Evolutionary conservation across 306 rosid genomes (phyloP), one percentile per base, ranked within the genome.

Genomic region (Casuarina cunninghamiana): DNA sequence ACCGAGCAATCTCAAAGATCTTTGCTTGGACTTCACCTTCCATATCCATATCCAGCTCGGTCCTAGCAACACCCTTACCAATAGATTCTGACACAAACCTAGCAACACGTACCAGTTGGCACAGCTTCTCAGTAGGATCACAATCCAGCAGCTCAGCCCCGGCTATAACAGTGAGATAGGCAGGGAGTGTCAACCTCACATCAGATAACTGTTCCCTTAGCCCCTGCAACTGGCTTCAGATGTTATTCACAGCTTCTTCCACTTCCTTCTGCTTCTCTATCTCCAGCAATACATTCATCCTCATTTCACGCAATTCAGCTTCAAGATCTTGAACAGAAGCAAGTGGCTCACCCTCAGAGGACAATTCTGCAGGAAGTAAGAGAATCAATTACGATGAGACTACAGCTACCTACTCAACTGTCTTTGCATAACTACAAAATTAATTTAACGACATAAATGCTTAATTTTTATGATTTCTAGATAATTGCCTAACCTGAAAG

Each of bases 1-100:
- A 86, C 35, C 99, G 89, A 80, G 93, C 91, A 77, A 96, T 96
- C 84, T 96, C 99, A 82, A 93, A 91, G 83, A 93, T 91, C 90
- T 96, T 96, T 0, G 81, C 71, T 79, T 89, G 94, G 9, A 96
- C 74, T 79, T 80, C 96, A 74, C 89, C 83, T 81, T 93, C 97
- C 92, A 91, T 84, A 88, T 93, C 96, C 76, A 39, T 54, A 83
- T 93, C 99, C 83, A 84, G 49, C 88, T 96, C 98, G 10, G 99
- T 97, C 89, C 90, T 85, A 7, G 87, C 88, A 58, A 84, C 79
- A 73, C 91, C 98, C 89, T 90, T 90, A 19, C 99, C 99, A 69
- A 96, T 88, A 77, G 90, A 75, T 71, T 87, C 82, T 63, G 99
- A 82, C 41, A 96, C 87, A 26, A 91, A 85, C 86, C 97, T 91